Evolutionary conservation across 2,329 filamentous ascomycete genomes (phyloP).

Genomic region (Colletotrichum coccodes): DNA sequence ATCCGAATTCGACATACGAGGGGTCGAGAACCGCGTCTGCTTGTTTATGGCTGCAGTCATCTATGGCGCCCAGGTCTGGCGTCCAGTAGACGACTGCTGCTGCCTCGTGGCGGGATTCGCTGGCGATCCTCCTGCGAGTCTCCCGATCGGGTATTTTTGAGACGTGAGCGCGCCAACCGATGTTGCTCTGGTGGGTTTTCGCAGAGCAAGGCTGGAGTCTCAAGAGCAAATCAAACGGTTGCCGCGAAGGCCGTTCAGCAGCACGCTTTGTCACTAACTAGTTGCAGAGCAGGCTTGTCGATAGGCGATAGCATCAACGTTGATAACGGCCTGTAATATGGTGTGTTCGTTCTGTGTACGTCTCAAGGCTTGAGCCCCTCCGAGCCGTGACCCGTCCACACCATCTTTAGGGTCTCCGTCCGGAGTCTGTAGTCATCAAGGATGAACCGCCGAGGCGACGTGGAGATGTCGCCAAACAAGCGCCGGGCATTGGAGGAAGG

Average conservation of each 20-base stretch:
- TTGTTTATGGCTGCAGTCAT: conserved; percentile 23
- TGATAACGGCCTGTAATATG: background rate
- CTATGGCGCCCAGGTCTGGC: background rate
- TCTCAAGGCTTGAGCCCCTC: background rate
- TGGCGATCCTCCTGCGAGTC: conserved; percentile 24
- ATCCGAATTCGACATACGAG: background rate
- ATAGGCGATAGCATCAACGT: conserved; percentile 2
- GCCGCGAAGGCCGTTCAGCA: background rate
- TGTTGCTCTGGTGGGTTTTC: background rate
- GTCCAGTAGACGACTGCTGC: background rate
- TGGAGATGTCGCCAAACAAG: conserved; percentile 29
- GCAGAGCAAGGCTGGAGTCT: background rate
- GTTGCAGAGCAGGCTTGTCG: conserved; percentile 1
- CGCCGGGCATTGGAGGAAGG: conserved; percentile 30
- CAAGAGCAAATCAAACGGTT: conserved; percentile 12
- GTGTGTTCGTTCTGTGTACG: background rate
- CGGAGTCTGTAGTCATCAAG: conserved; percentile 1
- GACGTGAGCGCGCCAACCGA: background rate
- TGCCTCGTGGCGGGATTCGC: background rate
- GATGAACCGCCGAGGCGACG: conserved; percentile 6
- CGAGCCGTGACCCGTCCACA: conserved; percentile 4
- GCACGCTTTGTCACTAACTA: background rate
- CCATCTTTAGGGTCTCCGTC: background rate
- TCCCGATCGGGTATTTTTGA: conserved; percentile 12
- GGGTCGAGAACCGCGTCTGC: background rate